Conservation (phyloP, 2,329 filamentous ascomycete species). For the Microdochium nivale region DNA sequence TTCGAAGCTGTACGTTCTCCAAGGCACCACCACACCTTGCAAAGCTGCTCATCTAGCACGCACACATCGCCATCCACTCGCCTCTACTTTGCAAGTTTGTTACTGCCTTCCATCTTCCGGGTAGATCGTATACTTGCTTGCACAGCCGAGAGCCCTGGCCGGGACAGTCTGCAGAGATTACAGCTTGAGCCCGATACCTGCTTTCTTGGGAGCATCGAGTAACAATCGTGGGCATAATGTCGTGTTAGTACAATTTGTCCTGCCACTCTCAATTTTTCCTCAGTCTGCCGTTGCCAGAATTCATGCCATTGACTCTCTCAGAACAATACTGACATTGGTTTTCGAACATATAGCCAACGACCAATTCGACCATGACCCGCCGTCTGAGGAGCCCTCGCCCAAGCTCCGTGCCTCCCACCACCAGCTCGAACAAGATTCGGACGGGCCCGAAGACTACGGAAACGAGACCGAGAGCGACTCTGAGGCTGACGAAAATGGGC, state of each 20-base stretch:
- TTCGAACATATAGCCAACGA: background rate
- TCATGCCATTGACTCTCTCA: background rate
- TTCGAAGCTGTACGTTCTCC: no score
- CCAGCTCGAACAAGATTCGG: slow-evolving; percentile 22
- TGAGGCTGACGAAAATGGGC: slow-evolving; percentile 1
- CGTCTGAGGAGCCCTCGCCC: slow-evolving; percentile 25
- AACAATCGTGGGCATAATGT: background rate
- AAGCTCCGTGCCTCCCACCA: slow-evolving; percentile 19
- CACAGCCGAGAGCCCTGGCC: no score
- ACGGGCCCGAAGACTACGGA: slow-evolving; percentile 16
- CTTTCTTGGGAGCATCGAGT: no score
- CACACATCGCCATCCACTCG: no score
- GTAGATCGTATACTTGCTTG: no score
- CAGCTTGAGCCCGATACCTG: no score
- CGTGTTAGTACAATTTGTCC: background rate
- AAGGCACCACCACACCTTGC: no score
- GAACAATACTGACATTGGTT: background rate
- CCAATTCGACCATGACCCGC: slow-evolving; percentile 14
- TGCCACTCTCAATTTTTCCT: background rate
- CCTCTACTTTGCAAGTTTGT: no score
- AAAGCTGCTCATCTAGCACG: no score
- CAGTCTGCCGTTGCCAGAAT: background rate
- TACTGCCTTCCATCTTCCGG: no score
- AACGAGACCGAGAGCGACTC: background rate
- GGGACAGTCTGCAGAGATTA: no score